Percentiles rank a stretch among this genome's conserved stretches.
phyloP scores from a whole-genome alignment of 106 monocot species.

The Chionographis japonica region DNA sequence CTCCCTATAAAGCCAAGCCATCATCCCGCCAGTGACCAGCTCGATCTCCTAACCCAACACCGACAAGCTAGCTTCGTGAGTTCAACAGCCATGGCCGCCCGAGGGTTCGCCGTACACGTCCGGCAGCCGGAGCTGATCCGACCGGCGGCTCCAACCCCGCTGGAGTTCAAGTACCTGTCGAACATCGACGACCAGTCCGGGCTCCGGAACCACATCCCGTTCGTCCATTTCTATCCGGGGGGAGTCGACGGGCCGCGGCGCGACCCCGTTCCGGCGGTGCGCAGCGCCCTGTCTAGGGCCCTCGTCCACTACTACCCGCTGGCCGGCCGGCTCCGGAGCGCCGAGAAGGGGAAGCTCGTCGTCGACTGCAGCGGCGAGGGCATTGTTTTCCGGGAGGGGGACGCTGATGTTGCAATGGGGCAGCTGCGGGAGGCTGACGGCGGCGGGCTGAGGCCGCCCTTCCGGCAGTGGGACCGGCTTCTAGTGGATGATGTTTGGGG shows the following conservation, averaged over 20 bases:
- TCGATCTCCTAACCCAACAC: no score
- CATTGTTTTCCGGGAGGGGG: not conserved
- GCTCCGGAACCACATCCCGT: slow-evolving; percentile 8
- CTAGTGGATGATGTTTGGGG: slow-evolving; percentile 6
- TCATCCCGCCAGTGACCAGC: no score
- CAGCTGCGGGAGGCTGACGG: not conserved
- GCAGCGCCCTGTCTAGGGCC: not conserved
- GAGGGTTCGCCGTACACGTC: not conserved
- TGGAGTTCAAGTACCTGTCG: slow-evolving; percentile 1
- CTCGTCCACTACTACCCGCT: slow-evolving; percentile 9
- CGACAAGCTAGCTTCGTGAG: no score
- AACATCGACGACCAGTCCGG: slow-evolving; percentile 7
- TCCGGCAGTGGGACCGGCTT: not conserved
- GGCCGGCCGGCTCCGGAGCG: slow-evolving; percentile 3
- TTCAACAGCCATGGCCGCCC: not conserved
- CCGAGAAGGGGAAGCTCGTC: slow-evolving; percentile 2
- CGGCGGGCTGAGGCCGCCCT: slow-evolving; percentile 5
- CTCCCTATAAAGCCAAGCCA: no score
- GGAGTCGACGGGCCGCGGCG: no score
- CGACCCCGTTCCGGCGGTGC: not conserved
- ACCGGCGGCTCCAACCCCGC: slow-evolving; percentile 1
- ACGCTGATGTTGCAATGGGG: not conserved
- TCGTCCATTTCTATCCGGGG: slow-evolving; percentile 3
- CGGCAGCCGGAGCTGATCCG: slow-evolving; percentile 3
- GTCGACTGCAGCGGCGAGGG: slow-evolving; percentile 2